A percentile compares a stretch with the other conserved stretches of the same genome.
phyloP scores from a whole-genome alignment of 2,329 filamentous ascomycete species.

The Zalaria obscura region DNA sequence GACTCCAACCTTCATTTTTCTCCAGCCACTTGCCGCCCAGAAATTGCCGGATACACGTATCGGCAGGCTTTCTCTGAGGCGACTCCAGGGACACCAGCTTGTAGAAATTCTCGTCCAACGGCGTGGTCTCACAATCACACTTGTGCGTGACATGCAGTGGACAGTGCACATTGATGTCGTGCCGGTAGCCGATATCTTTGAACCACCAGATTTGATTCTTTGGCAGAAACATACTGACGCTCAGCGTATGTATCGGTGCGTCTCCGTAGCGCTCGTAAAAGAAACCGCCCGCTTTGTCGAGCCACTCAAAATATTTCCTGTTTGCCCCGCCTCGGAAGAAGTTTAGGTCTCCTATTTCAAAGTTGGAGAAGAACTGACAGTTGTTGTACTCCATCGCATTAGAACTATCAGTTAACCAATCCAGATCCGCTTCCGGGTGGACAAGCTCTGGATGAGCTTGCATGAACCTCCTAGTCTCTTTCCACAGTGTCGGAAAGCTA shows the following conservation, averaged over 20 bases:
- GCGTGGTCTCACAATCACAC: constrained; percentile 1
- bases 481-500: no score
- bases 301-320: constrained; percentile 33
- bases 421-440: no score
- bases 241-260: constrained; percentile 39
- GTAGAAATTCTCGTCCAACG: no score
- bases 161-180: not conserved
- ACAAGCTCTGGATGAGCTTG: no score
- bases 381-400: constrained; percentile 28
- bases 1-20: no score
- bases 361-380: constrained; percentile 38
- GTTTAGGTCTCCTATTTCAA: constrained; percentile 35
- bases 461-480: no score
- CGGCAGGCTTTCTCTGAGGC: no score
- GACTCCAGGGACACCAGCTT: no score
- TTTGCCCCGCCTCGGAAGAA: constrained; percentile 38
- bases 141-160: constrained; percentile 1
- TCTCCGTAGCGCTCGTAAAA: constrained; percentile 34
- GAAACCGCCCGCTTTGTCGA: constrained; percentile 36
- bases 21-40: no score
- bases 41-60: not conserved
- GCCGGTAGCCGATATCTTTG: constrained; percentile 22
- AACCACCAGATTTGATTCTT: constrained; percentile 39
- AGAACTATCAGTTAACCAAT: no score
- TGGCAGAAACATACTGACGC: constrained; percentile 39